phyloP scores from a whole-genome alignment of 2,329 filamentous ascomycete genomes.

The Calonectria pteridis region DNA sequence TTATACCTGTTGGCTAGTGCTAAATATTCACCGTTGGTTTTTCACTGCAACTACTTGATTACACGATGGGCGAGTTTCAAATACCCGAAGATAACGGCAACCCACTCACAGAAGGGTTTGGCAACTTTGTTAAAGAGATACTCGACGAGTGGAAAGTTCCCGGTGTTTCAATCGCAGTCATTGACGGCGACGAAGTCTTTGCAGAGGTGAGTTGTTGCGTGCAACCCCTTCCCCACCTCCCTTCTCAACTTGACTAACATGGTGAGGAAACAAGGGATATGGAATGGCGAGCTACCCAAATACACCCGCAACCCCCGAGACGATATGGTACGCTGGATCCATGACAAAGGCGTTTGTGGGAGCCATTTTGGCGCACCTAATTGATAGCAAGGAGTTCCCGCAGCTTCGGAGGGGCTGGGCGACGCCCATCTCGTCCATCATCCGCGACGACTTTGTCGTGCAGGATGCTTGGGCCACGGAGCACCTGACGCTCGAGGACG shows the following conservation, averaged over 20 bases:
- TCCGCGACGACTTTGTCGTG: slow-evolving; percentile 66
- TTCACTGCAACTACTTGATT: not conserved
- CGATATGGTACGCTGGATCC: slow-evolving; percentile 67
- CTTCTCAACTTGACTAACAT: not conserved
- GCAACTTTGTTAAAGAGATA: slow-evolving; percentile 13
- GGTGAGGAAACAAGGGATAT: slow-evolving; percentile 39
- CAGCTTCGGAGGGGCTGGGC: slow-evolving; percentile 56
- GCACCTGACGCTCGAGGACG: slow-evolving; percentile 66
- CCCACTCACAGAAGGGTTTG: slow-evolving; percentile 18
- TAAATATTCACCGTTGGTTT: not conserved
- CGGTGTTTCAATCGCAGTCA: slow-evolving; percentile 44
- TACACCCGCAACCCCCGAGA: slow-evolving; percentile 57
- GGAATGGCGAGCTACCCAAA: slow-evolving; percentile 49
- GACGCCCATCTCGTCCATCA: slow-evolving; percentile 59
- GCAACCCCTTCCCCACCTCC: no score
- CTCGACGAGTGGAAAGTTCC: slow-evolving; percentile 45
- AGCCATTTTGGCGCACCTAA: slow-evolving; percentile 62
- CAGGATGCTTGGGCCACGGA: slow-evolving; percentile 59
- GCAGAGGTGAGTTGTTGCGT: slow-evolving; percentile 35
- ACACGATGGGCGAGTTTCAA: not conserved
- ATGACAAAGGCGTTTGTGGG: slow-evolving; percentile 69
- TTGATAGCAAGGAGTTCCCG: slow-evolving; percentile 56
- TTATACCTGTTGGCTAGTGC: not conserved
- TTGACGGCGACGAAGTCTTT: slow-evolving; percentile 43
- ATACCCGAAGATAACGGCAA: not conserved